These are phyloP conservation scores for Trichoderma guizhouense DNA, from an alignment of 2,329 filamentous ascomycete species.

Conservation along the genomic window DNA sequence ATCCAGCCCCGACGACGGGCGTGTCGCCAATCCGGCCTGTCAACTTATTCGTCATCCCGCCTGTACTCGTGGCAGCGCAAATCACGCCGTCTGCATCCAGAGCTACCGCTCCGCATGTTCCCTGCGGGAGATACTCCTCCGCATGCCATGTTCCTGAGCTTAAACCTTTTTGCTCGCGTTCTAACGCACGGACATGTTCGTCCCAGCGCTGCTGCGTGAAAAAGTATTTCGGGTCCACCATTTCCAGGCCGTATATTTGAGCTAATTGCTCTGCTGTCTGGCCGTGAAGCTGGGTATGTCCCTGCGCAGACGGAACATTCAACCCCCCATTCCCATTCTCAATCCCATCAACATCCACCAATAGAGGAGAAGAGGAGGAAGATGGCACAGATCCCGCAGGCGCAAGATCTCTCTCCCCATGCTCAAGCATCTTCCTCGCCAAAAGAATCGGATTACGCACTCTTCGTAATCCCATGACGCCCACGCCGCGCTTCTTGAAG, in stretches of 20 bases:
- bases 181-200: constrained; percentile 62
- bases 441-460: constrained; percentile 80
- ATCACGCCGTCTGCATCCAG: constrained; percentile 72
- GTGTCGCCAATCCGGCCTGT: constrained; percentile 84
- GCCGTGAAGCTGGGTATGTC: constrained; percentile 69
- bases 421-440: constrained; percentile 66
- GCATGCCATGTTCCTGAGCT: constrained; percentile 53
- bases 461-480: constrained; percentile 67
- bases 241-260: constrained; percentile 62
- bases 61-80: constrained; percentile 65
- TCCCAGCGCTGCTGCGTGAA: constrained; percentile 77
- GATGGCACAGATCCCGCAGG: constrained; percentile 25
- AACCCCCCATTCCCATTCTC: not conserved
- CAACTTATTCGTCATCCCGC: constrained; percentile 85
- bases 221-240: constrained; percentile 69
- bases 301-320: constrained; percentile 57
- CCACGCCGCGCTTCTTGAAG: constrained; percentile 71
- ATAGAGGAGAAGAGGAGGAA: not conserved
- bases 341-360: constrained; percentile 21
- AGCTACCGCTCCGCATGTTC: constrained; percentile 79
- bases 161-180: constrained; percentile 44
- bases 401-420: constrained; percentile 60
- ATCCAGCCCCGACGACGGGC: constrained; percentile 77
- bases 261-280: constrained; percentile 68
- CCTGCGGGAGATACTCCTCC: constrained; percentile 71